These are phyloP conservation scores for Canavalia ensiformis DNA, from an alignment of 306 rosid species.

Conservation along the genomic window DNA sequence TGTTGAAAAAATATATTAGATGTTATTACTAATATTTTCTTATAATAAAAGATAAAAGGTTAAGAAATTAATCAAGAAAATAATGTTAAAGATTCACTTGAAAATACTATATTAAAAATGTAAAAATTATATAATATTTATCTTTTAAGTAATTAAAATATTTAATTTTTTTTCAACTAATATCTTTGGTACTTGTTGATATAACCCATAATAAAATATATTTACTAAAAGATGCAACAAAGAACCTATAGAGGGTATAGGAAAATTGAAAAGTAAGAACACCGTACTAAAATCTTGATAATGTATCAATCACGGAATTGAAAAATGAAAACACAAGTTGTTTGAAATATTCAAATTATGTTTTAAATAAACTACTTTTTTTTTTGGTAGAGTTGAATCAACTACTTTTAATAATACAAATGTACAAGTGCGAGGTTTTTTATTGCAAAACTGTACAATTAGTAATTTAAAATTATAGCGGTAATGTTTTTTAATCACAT, in stretches of 20 bases:
- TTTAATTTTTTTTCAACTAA: background rate
- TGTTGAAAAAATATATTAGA: background rate
- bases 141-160: background rate
- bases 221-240: too few species aligned
- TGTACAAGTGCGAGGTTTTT: background rate
- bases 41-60: background rate
- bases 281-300: background rate
- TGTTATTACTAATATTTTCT: background rate
- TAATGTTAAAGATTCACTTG: background rate
- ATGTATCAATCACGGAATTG: background rate
- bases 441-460: background rate
- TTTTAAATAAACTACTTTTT: background rate
- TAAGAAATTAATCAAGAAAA: background rate
- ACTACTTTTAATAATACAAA: background rate
- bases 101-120: background rate
- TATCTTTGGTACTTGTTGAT: too few species aligned
- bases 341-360: slow-evolving; percentile 24
- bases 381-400: background rate
- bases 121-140: background rate
- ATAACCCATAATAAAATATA: background rate
- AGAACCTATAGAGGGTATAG: too few species aligned
- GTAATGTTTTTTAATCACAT: background rate
- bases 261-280: background rate
- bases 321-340: background rate
- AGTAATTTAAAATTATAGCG: background rate